phyloP scores from a whole-genome alignment of 495 filamentous ascomycete genomes.

The Usnea hakonensis region DNA sequence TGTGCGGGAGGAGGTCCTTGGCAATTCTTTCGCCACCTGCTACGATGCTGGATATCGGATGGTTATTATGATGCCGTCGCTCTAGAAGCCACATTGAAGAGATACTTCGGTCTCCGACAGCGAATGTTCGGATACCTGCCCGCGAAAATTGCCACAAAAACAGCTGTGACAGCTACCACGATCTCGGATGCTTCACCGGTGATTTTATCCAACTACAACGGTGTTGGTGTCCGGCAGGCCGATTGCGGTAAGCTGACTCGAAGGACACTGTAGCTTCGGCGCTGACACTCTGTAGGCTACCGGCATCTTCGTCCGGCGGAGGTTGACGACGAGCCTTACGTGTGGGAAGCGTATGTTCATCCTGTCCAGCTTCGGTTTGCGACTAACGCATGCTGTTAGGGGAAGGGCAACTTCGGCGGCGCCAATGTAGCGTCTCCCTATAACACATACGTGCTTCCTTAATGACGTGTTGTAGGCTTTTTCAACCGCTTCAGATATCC shows the following conservation, averaged over 20 bases:
- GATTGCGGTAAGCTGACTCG: neutral
- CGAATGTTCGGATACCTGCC: neutral
- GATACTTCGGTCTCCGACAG: neutral
- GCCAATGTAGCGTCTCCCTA: neutral
- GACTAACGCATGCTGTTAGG: neutral
- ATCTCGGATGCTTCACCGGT: neutral
- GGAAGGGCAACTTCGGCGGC: neutral
- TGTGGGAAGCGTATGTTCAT: constrained; percentile 1
- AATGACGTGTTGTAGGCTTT: neutral
- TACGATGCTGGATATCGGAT: neutral
- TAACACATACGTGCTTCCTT: neutral
- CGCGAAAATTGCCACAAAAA: neutral
- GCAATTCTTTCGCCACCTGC: neutral
- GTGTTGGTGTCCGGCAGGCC: neutral
- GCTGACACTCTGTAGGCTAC: neutral
- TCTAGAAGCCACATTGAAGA: neutral
- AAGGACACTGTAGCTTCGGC: neutral
- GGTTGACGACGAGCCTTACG: neutral
- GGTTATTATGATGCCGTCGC: neutral
- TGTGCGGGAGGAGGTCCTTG: neutral
- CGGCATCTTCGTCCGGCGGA: neutral
- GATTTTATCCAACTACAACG: constrained; percentile 13
- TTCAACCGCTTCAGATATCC: neutral
- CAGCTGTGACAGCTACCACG: neutral
- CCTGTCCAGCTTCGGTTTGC: neutral